Conservation (phyloP, 192 early-diverging fungal species). For the Kappamyces sp. region DNA sequence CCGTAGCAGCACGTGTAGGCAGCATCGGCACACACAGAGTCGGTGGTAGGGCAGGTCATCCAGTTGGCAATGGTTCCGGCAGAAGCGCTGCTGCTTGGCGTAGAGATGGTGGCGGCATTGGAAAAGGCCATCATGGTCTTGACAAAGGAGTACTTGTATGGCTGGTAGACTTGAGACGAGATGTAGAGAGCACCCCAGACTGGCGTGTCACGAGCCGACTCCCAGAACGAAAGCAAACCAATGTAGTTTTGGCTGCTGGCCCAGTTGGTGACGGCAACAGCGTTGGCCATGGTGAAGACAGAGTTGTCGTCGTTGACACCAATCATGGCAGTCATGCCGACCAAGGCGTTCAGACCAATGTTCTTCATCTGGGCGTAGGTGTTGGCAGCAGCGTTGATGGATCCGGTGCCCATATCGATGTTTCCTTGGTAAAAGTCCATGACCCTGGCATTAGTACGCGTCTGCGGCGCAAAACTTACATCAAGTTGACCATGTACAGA, state of each 20-base stretch:
- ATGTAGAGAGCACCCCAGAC: conserved; percentile 16
- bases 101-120: no score
- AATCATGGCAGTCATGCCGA: conserved; percentile 48
- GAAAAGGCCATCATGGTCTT: conserved; percentile 19
- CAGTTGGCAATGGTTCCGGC: no score
- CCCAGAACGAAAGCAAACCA: conserved; percentile 21
- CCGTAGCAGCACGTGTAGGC: no score
- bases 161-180: conserved; percentile 13
- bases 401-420: conserved; percentile 33
- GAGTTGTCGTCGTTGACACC: conserved; percentile 42
- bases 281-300: conserved; percentile 31
- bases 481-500: conserved; percentile 31
- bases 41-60: no score
- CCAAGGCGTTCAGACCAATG: conserved; percentile 14
- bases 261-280: conserved; percentile 21
- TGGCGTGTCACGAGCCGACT: conserved; percentile 24
- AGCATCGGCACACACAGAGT: no score
- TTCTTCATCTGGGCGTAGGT: conserved; percentile 19
- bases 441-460: conserved; percentile 26
- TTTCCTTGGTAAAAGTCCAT: conserved; percentile 38
- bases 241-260: conserved; percentile 16
- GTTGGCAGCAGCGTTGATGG: conserved; percentile 22
- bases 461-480: no score
- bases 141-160: conserved; percentile 24
- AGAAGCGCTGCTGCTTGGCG: no score